phyloP scores from a whole-genome alignment of 306 rosid species.

The Malus asiatica region DNA sequence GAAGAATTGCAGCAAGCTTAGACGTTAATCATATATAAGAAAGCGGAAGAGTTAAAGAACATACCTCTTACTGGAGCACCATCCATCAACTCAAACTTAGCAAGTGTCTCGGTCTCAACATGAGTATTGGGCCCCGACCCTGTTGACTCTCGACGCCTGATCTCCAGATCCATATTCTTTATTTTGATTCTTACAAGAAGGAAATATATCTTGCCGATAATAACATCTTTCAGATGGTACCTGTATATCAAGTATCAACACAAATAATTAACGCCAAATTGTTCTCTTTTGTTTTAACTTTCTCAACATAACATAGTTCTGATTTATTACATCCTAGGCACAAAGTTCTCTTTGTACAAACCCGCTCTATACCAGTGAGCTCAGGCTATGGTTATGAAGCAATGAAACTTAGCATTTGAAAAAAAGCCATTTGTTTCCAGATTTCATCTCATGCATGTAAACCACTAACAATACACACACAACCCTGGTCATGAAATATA shows the following conservation, averaged over 20 bases:
- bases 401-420: not conserved
- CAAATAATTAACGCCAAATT: constrained; percentile 7
- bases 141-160: constrained; percentile 92
- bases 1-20: not conserved
- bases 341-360: not conserved
- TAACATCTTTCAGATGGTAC: constrained; percentile 94
- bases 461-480: not conserved
- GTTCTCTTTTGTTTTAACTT: not conserved
- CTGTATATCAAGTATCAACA: constrained; percentile 37
- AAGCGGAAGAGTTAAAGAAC: constrained; percentile 6
- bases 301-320: not conserved
- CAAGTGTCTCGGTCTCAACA: constrained; percentile 97
- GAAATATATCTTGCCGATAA: constrained; percentile 91
- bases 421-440: constrained; percentile 1
- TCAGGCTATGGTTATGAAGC: not conserved
- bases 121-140: constrained; percentile 98
- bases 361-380: not conserved
- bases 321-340: not conserved
- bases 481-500: constrained; percentile 15
- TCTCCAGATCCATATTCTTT: constrained; percentile 97
- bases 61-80: constrained; percentile 99
- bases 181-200: constrained; percentile 98
- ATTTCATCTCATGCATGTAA: constrained; percentile 9
- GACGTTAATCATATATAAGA: not conserved
- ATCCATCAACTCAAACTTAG: constrained; percentile 96